These are phyloP conservation scores for Fonsecaea pugnacius DNA, from an alignment of 2,329 filamentous ascomycete species.

Conservation along the genomic window DNA sequence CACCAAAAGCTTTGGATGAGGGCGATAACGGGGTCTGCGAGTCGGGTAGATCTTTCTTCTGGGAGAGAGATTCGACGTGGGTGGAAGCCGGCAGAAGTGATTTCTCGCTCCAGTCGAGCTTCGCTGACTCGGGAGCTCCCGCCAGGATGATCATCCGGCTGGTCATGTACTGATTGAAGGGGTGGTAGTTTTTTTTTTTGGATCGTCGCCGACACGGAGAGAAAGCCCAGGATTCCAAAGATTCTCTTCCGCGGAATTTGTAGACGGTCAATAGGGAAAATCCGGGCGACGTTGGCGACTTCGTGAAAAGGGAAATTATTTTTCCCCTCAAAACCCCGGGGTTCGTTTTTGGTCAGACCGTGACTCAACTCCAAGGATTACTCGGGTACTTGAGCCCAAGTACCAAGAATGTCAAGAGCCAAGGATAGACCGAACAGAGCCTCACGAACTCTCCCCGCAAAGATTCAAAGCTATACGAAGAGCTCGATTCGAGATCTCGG, in stretches of 20 bases:
- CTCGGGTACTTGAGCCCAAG: not conserved
- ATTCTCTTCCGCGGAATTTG: not conserved
- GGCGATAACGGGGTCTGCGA: slow-evolving; percentile 18
- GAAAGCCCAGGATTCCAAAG: not conserved
- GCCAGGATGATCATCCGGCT: slow-evolving; percentile 37
- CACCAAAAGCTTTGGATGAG: slow-evolving; percentile 27
- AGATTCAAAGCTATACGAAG: not conserved
- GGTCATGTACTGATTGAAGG: slow-evolving; percentile 28
- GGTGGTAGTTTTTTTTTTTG: not conserved
- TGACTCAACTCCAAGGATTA: not conserved
- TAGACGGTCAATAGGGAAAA: not conserved
- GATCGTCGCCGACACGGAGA: not conserved
- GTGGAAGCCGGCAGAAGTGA: slow-evolving; percentile 30
- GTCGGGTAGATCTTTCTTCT: slow-evolving; percentile 6
- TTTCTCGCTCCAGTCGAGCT: slow-evolving; percentile 38
- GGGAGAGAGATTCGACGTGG: slow-evolving; percentile 29
- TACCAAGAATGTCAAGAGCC: not conserved
- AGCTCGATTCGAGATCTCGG: slow-evolving; percentile 2
- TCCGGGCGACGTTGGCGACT: not conserved
- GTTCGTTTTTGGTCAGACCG: not conserved
- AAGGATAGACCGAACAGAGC: slow-evolving; percentile 11
- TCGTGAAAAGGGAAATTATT: not conserved
- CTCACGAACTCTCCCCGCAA: slow-evolving; percentile 17
- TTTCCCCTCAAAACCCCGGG: not conserved
- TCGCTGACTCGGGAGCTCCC: slow-evolving; percentile 34